phyloP scores from a whole-genome alignment of 805 yeast genomes.

The Kodamaea nitidulidarum region DNA sequence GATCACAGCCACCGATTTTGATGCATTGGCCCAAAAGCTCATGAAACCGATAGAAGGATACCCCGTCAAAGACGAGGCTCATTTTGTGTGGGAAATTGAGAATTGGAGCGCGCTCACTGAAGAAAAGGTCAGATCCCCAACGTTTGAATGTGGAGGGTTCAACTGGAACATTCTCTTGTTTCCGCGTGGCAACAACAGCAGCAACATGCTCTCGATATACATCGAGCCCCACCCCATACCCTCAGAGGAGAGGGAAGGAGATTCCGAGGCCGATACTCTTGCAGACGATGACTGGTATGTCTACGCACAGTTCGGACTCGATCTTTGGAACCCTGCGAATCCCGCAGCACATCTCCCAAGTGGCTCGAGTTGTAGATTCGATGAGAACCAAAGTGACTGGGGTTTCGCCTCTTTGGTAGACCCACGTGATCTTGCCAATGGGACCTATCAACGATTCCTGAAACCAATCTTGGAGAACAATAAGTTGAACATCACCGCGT shows the following conservation, averaged over 20 bases:
- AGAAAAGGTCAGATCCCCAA: conserved; percentile 44
- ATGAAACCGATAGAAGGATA: conserved; percentile 40
- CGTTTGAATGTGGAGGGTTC: conserved; percentile 55
- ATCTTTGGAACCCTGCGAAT: conserved; percentile 75
- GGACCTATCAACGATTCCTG: conserved; percentile 17
- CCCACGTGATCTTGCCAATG: conserved; percentile 43
- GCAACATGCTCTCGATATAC: conserved; percentile 58
- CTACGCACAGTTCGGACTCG: conserved; percentile 89
- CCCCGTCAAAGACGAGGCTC: conserved; percentile 31
- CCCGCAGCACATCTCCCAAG: conserved; percentile 57
- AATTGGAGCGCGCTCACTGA: conserved; percentile 43
- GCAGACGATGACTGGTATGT: conserved; percentile 61
- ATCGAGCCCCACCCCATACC: conserved; percentile 64
- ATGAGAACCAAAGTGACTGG: conserved; percentile 82
- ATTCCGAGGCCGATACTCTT: conserved; percentile 13
- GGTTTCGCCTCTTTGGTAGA: conserved; percentile 83
- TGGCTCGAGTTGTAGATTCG: conserved; percentile 76
- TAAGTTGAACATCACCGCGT: conserved; percentile 67
- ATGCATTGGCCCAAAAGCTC: conserved; percentile 23
- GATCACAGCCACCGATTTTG: conserved; percentile 28
- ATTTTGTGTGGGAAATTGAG: conserved; percentile 48
- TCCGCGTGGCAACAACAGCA: conserved; percentile 66
- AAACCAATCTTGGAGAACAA: conserved; percentile 48
- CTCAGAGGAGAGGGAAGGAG: conserved; percentile 22
- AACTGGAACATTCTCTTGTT: conserved; percentile 71